These are phyloP conservation scores for Protomyces arabidopsidicola DNA, from an alignment of 1,139 yeast species.

Conservation along the genomic window DNA sequence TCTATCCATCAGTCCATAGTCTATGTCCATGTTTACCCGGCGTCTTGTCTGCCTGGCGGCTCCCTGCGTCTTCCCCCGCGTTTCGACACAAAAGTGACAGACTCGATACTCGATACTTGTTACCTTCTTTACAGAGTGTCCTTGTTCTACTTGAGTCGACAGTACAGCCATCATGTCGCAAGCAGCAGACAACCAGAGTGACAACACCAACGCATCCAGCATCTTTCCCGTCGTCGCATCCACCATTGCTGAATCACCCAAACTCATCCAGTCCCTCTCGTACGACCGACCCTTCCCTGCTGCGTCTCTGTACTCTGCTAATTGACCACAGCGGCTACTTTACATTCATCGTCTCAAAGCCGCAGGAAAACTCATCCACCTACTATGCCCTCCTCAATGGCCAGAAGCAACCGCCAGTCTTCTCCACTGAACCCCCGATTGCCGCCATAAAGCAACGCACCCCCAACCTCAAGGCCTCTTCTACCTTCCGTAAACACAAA, in stretches of 20 bases:
- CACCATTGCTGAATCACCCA: not conserved
- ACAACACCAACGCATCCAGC: not conserved
- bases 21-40: not conserved
- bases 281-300: not conserved
- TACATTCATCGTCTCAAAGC: not conserved
- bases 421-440: not conserved
- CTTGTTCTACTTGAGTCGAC: no score
- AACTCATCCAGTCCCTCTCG: not conserved
- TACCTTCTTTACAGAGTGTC: not conserved
- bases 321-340: not conserved
- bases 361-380: not conserved
- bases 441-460: not conserved
- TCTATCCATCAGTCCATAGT: not conserved
- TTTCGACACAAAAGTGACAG: not conserved
- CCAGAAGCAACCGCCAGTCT: not conserved
- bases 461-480: not conserved
- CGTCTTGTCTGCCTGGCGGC: not conserved
- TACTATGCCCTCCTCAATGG: not conserved
- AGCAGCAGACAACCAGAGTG: not conserved
- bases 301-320: not conserved
- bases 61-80: not conserved
- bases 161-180: not conserved
- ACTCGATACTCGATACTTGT: not conserved
- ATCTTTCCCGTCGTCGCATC: slow-evolving; percentile 1
- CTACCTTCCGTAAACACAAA: not conserved